phyloP scores from a whole-genome alignment of 306 rosid genomes.

The Canavalia gladiata region DNA sequence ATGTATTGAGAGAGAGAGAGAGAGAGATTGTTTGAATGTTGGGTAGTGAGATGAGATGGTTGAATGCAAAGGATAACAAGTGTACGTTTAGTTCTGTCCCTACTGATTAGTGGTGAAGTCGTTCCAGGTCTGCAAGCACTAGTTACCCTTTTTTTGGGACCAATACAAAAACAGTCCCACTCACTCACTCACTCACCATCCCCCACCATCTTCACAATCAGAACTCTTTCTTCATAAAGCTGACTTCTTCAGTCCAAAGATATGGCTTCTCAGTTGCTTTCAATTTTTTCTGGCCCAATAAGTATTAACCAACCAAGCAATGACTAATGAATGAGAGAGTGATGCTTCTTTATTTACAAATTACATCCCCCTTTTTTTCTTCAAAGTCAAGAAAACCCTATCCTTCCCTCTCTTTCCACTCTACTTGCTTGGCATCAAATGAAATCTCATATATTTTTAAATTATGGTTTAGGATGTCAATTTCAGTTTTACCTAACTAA shows the following conservation, averaged over 20 bases:
- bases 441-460: neutral
- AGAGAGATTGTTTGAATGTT: constrained; percentile 31
- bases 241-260: constrained; percentile 30
- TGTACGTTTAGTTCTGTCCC: constrained; percentile 44
- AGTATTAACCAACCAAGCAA: neutral
- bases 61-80: constrained; percentile 25
- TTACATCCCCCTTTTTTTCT: neutral
- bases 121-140: constrained; percentile 45
- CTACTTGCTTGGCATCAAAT: neutral
- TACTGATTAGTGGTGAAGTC: constrained; percentile 34
- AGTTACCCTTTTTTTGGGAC: constrained; percentile 50
- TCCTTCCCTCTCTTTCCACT: neutral
- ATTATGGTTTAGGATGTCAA: neutral
- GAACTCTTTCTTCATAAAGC: constrained; percentile 44
- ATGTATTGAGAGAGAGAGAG: neutral
- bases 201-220: constrained; percentile 29
- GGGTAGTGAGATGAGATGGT: constrained; percentile 50
- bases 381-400: neutral
- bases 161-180: constrained; percentile 50
- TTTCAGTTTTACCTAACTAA: neutral
- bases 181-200: neutral
- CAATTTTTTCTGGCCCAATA: neutral
- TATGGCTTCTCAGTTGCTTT: constrained; percentile 7
- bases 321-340: too few relatives aligned
- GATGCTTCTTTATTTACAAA: neutral